Evolutionary conservation across 345 rosid species (phyloP).

Genomic region (Carallia brachiata): DNA sequence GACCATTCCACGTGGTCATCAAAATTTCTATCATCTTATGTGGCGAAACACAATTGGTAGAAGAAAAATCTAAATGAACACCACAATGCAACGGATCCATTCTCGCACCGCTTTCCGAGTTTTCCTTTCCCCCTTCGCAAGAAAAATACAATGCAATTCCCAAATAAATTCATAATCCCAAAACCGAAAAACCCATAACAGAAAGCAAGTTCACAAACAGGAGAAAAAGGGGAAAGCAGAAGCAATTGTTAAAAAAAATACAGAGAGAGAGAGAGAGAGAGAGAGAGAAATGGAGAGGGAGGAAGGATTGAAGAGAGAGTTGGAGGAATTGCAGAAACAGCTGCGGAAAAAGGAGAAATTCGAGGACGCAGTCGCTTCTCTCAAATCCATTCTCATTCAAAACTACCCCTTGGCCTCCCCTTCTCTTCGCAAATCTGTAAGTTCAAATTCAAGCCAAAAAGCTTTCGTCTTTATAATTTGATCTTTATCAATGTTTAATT

Average conservation of each 20-base stretch:
- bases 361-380: slow-evolving; percentile 68
- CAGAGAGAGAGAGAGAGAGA: too few relatives aligned
- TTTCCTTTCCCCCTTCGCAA: background rate
- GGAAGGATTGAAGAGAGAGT: slow-evolving; percentile 50
- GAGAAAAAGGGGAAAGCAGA: too few relatives aligned
- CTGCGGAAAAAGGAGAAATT: slow-evolving; percentile 74
- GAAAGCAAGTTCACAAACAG: too few relatives aligned
- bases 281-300: slow-evolving; percentile 29
- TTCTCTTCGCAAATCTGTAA: slow-evolving; percentile 58
- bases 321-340: slow-evolving; percentile 77
- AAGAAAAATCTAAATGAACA: background rate
- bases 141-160: background rate
- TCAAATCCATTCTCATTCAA: slow-evolving; percentile 49
- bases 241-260: too few relatives aligned
- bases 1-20: too few relatives aligned
- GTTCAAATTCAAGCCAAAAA: background rate
- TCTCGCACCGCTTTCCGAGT: background rate
- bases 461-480: too few relatives aligned
- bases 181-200: too few relatives aligned
- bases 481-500: background rate
- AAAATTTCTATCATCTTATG: too few relatives aligned
- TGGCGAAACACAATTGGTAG: background rate
- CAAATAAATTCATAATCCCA: background rate
- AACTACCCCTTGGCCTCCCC: slow-evolving; percentile 61
- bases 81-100: background rate